Evolutionary conservation across 2,329 filamentous ascomycete species (phyloP).

Genomic region (Davidsoniella neocaledoniae): DNA sequence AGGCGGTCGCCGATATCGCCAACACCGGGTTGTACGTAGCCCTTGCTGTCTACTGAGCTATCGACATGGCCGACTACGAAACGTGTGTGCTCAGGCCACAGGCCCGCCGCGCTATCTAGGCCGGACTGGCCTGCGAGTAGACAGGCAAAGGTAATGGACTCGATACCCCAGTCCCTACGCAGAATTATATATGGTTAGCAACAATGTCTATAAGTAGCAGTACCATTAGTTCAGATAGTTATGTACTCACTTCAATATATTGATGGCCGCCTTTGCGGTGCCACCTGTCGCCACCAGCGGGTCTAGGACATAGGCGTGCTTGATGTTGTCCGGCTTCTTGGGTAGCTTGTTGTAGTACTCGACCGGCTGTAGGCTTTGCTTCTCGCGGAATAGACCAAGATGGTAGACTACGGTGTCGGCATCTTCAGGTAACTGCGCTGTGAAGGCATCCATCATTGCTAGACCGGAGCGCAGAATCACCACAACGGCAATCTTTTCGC

Average conservation of each 20-base stretch:
- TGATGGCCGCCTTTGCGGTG: slow-evolving; percentile 77
- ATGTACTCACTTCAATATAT: slow-evolving; percentile 40
- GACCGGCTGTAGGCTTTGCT: slow-evolving; percentile 69
- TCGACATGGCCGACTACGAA: slow-evolving; percentile 77
- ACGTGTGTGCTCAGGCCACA: slow-evolving; percentile 63
- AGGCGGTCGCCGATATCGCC: slow-evolving; percentile 83
- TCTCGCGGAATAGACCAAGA: slow-evolving; percentile 86
- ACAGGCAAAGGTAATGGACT: slow-evolving; percentile 57
- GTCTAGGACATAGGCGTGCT: slow-evolving; percentile 69
- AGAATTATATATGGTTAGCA: not conserved
- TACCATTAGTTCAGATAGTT: slow-evolving; percentile 14
- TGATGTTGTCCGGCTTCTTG: slow-evolving; percentile 36
- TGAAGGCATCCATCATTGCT: slow-evolving; percentile 26
- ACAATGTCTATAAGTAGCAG: not conserved
- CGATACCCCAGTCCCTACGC: slow-evolving; percentile 65
- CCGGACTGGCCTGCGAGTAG: slow-evolving; percentile 60
- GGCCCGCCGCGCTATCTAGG: slow-evolving; percentile 50
- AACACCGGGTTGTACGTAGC: slow-evolving; percentile 81
- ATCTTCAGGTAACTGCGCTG: slow-evolving; percentile 70
- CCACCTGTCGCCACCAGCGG: slow-evolving; percentile 89
- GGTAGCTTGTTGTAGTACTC: slow-evolving; percentile 98
- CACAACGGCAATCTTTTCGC: slow-evolving; percentile 19
- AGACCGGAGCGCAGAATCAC: slow-evolving; percentile 23
- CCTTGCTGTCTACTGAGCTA: slow-evolving; percentile 50
- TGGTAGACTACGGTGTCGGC: slow-evolving; percentile 71